A percentile compares a stretch with the other conserved stretches of the same genome.
phyloP scores from a whole-genome alignment of 2,329 filamentous ascomycete genomes.

The Xylariaceae sp. region DNA sequence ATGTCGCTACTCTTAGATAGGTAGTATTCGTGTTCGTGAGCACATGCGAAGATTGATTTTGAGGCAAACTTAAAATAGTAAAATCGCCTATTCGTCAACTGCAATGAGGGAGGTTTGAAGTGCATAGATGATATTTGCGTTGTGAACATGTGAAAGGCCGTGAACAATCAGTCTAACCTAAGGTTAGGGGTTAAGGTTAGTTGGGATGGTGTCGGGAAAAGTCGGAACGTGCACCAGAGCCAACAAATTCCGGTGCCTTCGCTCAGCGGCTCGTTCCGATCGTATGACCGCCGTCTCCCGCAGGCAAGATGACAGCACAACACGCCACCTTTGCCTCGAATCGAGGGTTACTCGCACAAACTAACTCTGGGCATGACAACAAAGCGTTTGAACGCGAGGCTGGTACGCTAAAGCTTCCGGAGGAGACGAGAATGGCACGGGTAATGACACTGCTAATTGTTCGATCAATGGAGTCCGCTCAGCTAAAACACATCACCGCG shows the following conservation, averaged over 20 bases:
- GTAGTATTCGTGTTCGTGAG: too few relatives aligned
- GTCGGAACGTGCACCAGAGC: conserved; percentile 5
- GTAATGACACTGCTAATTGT: conserved; percentile 3
- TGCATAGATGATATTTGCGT: too few relatives aligned
- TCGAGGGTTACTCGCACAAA: conserved; percentile 4
- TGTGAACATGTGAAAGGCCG: too few relatives aligned
- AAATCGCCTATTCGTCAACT: too few relatives aligned
- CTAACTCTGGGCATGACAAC: not conserved
- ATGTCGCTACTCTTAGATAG: too few relatives aligned
- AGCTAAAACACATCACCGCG: conserved; percentile 9
- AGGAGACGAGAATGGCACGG: conserved; percentile 22
- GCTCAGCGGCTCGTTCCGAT: conserved; percentile 22
- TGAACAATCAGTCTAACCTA: too few relatives aligned
- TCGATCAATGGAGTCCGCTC: conserved; percentile 4
- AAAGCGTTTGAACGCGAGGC: conserved; percentile 13
- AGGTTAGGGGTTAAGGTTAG: too few relatives aligned
- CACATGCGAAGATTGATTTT: too few relatives aligned
- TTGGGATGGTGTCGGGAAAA: too few relatives aligned
- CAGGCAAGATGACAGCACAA: conserved; percentile 18
- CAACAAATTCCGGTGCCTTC: not conserved
- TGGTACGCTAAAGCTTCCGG: not conserved
- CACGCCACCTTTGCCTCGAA: conserved; percentile 17
- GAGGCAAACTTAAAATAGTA: too few relatives aligned
- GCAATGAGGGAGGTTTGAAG: too few relatives aligned
- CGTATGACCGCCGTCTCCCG: conserved; percentile 18